These are phyloP conservation scores for Plantago rigida DNA, from an alignment of 305 asterid genomes.

Conservation along the genomic window DNA sequence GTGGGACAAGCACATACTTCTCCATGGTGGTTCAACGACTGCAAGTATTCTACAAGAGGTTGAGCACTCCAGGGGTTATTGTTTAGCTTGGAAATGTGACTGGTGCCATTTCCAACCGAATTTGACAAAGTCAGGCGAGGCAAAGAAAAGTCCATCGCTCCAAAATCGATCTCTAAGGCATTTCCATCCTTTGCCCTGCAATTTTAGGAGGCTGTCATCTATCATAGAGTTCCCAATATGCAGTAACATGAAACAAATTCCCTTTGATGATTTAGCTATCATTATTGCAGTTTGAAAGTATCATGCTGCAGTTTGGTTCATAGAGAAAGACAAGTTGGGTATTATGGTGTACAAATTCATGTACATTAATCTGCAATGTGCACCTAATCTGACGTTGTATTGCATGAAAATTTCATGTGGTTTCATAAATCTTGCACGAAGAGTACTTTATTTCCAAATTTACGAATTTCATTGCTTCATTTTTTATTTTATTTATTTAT, in stretches of 20 bases:
- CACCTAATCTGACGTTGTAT: too few species aligned
- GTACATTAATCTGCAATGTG: too few species aligned
- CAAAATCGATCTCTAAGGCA: slow-evolving; percentile 79
- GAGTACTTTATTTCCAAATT: too few species aligned
- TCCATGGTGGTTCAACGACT: slow-evolving; percentile 62
- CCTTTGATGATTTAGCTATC: too few species aligned
- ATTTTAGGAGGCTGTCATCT: neutral
- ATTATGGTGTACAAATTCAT: too few species aligned
- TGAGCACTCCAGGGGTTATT: slow-evolving; percentile 40
- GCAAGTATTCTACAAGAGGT: slow-evolving; percentile 64
- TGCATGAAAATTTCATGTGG: too few species aligned
- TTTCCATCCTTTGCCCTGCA: slow-evolving; percentile 87
- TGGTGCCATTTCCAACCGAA: slow-evolving; percentile 70
- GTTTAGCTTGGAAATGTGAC: slow-evolving; percentile 52
- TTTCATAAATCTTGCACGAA: too few species aligned
- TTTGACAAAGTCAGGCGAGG: slow-evolving; percentile 65
- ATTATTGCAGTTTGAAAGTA: too few species aligned
- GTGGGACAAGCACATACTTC: slow-evolving; percentile 42
- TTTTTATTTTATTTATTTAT: too few species aligned
- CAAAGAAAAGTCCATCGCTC: slow-evolving; percentile 56
- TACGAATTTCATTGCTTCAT: too few species aligned
- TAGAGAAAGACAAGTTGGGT: neutral
- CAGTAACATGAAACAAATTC: too few species aligned
- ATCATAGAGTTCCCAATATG: neutral
- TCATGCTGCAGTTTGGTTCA: neutral